Evolutionary conservation across 2,329 filamentous ascomycete genomes (phyloP).

Genomic region (Hymenoscyphus linearis): DNA sequence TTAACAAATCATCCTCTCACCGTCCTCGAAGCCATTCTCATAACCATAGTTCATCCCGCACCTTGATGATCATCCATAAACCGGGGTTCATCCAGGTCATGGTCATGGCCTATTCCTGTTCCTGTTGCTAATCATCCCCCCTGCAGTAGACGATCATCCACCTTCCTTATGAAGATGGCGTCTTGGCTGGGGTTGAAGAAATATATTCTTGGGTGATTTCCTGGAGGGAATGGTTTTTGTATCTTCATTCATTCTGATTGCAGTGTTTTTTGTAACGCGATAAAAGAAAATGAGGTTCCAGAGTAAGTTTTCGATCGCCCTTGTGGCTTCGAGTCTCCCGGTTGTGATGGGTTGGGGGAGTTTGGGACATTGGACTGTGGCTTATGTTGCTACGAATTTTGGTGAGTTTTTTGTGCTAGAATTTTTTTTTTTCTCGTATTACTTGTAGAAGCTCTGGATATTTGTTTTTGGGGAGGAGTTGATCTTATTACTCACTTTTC

Average conservation of each 20-base stretch:
- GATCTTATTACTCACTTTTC: background rate
- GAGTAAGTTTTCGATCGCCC: background rate
- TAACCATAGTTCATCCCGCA: background rate
- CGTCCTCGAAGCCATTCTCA: too few species aligned
- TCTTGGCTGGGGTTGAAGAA: background rate
- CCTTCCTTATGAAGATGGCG: background rate
- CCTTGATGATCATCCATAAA: background rate
- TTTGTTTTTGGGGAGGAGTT: background rate
- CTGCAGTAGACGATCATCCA: background rate
- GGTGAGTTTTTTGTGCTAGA: slow-evolving; percentile 8
- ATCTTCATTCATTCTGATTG: background rate
- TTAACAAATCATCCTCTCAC: background rate
- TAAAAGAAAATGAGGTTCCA: background rate
- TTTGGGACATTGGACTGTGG: slow-evolving; percentile 60
- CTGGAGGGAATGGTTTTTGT: background rate
- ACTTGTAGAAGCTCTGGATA: background rate
- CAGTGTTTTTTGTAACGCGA: background rate
- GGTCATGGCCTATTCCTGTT: too few species aligned
- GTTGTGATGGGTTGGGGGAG: slow-evolving; percentile 29
- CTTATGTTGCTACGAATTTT: slow-evolving; percentile 56
- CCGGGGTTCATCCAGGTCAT: background rate
- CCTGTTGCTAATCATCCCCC: background rate
- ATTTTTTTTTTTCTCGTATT: too few species aligned
- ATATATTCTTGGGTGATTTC: background rate
- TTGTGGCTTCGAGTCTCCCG: slow-evolving; percentile 7